Conservation (phyloP, 352 stramenopile species). For the Pythium rishiriense region DNA sequence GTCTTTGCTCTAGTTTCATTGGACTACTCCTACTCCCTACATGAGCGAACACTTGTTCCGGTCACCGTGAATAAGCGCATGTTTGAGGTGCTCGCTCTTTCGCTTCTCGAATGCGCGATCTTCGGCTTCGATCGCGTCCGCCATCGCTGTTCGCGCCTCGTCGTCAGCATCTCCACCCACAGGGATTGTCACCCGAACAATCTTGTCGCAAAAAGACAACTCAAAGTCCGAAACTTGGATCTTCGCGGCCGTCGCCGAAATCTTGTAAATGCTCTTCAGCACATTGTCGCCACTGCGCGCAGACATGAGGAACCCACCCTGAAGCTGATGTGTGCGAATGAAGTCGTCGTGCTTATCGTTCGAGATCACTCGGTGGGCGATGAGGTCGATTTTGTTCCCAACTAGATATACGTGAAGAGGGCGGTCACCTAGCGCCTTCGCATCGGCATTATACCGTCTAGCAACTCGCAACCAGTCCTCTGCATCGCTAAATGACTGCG, state of each 20-base stretch:
- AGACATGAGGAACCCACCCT: conserved; percentile 79
- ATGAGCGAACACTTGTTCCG: conserved; percentile 32
- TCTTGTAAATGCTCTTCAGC: conserved; percentile 75
- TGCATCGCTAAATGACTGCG: conserved; percentile 77
- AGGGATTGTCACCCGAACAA: conserved; percentile 57
- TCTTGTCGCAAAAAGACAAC: conserved; percentile 76
- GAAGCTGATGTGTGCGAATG: conserved; percentile 56
- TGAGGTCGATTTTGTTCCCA: conserved; percentile 88
- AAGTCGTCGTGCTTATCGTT: conserved; percentile 77
- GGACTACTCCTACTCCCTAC: conserved; percentile 23
- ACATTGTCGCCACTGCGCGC: conserved; percentile 86
- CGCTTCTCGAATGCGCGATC: conserved; percentile 52
- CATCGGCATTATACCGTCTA: conserved; percentile 17
- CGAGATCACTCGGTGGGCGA: conserved; percentile 69
- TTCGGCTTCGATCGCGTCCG: conserved; percentile 79
- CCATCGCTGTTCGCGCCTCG: conserved; percentile 64
- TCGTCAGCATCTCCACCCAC: conserved; percentile 26
- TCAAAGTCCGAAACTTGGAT: conserved; percentile 80
- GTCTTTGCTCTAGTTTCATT: not conserved
- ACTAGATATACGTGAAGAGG: conserved; percentile 70
- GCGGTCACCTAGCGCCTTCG: conserved; percentile 31
- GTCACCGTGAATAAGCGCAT: not conserved
- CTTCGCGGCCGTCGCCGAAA: conserved; percentile 63
- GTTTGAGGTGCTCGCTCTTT: conserved; percentile 25
- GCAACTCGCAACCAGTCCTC: conserved; percentile 78